Percentiles rank a stretch among this genome's conserved stretches.
Conservation (phyloP, 2,329 filamentous ascomycete species). For the Thermochaetoides dissita region DNA sequence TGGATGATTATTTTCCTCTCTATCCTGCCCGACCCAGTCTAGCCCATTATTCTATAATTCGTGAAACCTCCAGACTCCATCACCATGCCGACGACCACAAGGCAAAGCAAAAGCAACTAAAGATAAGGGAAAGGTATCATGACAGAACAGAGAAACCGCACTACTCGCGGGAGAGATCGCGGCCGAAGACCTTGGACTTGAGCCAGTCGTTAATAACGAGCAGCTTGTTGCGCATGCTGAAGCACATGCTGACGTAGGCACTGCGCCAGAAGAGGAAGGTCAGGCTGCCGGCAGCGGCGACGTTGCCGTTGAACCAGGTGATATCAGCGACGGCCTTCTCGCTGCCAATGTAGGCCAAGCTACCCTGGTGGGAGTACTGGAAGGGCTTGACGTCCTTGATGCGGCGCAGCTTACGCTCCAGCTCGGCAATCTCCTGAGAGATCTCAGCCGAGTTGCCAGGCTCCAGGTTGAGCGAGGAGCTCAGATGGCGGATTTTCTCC, state of each 20-base stretch:
- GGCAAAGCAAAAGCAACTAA: slow-evolving; percentile 7
- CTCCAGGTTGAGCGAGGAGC: slow-evolving; percentile 44
- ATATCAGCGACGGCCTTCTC: slow-evolving; percentile 95
- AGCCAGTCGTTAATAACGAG: slow-evolving; percentile 89
- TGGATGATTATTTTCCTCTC: slow-evolving; percentile 7
- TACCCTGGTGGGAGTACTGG: slow-evolving; percentile 96
- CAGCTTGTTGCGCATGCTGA: slow-evolving; percentile 92
- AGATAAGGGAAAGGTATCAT: slow-evolving; percentile 1
- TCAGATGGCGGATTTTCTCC: slow-evolving; percentile 56
- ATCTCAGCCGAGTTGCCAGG: slow-evolving; percentile 53
- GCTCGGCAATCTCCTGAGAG: slow-evolving; percentile 62
- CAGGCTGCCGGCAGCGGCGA: slow-evolving; percentile 81
- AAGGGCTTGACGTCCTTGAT: slow-evolving; percentile 95
- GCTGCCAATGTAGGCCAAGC: slow-evolving; percentile 91
- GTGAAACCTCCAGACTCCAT: slow-evolving; percentile 12
- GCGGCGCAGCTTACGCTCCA: slow-evolving; percentile 75
- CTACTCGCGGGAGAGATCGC: slow-evolving; percentile 79
- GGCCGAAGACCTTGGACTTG: slow-evolving; percentile 92
- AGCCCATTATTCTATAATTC: slow-evolving; percentile 11
- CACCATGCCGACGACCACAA: slow-evolving; percentile 6
- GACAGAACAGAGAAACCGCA: background rate
- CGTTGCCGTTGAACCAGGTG: slow-evolving; percentile 91
- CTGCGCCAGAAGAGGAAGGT: slow-evolving; percentile 98
- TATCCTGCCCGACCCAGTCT: slow-evolving; percentile 11
- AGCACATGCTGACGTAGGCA: slow-evolving; percentile 98